Base-by-base conservation (phyloP, 805 yeast species). In the Candida quercuum region DNA sequence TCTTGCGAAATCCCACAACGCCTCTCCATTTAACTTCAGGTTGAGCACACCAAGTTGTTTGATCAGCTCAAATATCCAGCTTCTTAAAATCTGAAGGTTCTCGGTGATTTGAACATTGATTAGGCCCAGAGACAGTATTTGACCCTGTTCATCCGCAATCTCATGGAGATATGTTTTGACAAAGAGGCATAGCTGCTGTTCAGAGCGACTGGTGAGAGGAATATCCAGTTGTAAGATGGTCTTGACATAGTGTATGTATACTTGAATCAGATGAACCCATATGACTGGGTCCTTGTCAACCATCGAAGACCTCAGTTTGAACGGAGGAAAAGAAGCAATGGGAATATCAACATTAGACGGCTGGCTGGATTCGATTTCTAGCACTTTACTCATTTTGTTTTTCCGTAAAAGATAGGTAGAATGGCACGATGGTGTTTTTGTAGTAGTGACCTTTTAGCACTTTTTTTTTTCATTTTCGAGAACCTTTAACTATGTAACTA, bases 261-360 rank as follows among this genome's bases (percentile, higher is more conserved):
- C 74, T 46, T 81, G 86, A 14, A 84, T 58, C 16, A 81, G 59
- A 54, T 82, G 87, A 4, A 74, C 81, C 88, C 91, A 84, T 8
- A 84, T 84, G 17, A 84, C 88, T 0, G 94, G 94, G 53, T 84
- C 94, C 43, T 76, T 83, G 52, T 84, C 93, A 6, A 81, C 79
- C 53, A 84, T 63, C n/a, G 86, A 77, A 0, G 89, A 83, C 25
- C 93, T 65, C 20, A 84, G 67, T 43, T 74, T 73, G 60, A 83
- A 82, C 2, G 89, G 88, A 8, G 93, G 93, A 42, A 76, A 84
- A 19, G 74, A 71, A 15, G 84, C 82, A 8, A 82, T 72, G 3
- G 86, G 86, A 4, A 79, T 61, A 32, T 70, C 61, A 10, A 63
- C 14, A 11, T 38, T 36, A 9, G 31, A 10, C 4, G 32, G 17